Evolutionary conservation across 768 basidiomycete species (phyloP).

Genomic region (Podaxis rugospora): DNA sequence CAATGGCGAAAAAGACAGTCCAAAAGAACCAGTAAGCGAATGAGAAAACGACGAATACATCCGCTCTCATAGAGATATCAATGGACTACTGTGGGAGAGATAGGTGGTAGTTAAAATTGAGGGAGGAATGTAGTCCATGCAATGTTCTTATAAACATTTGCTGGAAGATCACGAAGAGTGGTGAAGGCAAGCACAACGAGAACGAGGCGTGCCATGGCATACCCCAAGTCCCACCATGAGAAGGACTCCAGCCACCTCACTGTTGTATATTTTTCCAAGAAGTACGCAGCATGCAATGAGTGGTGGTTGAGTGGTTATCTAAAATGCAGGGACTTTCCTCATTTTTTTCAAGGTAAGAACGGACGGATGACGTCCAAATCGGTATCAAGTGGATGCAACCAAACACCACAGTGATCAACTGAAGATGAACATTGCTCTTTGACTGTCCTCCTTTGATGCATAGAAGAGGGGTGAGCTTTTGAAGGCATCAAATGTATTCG

Average conservation of each 20-base stretch:
- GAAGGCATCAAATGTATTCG: no score
- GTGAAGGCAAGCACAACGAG: not conserved
- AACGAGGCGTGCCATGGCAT: not conserved
- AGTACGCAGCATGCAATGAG: not conserved
- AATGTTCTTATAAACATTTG: no score
- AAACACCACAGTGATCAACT: not conserved
- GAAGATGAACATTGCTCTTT: not conserved
- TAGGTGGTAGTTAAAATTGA: not conserved
- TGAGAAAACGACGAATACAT: no score
- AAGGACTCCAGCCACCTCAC: not conserved
- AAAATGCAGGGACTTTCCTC: not conserved
- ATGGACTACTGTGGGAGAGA: no score
- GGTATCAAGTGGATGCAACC: not conserved
- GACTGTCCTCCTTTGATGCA: not conserved
- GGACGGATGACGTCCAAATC: not conserved
- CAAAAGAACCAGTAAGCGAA: no score
- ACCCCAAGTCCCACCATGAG: not conserved
- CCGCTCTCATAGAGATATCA: no score
- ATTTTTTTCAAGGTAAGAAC: not conserved
- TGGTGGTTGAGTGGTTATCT: not conserved
- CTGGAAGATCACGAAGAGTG: not conserved
- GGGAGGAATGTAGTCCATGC: not conserved
- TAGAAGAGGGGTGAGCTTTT: not conserved
- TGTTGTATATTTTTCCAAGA: no score
- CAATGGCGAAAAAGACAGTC: no score